Base-by-base conservation (phyloP, 345 rosid genomes). In the Salix exigua region DNA sequence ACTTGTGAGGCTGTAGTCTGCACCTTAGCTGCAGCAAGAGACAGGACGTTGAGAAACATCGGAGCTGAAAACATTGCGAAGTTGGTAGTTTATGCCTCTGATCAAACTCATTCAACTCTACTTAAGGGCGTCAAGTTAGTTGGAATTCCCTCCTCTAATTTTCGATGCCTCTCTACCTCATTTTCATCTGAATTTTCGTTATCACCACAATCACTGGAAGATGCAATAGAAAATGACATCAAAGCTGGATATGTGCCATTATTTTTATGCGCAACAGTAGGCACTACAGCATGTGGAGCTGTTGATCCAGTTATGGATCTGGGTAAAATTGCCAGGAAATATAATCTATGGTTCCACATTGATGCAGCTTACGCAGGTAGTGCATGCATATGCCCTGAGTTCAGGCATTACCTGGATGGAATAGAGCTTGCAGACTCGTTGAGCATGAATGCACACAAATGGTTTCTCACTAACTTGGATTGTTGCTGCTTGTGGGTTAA, bases 371-470 rank as follows among this genome's bases (percentile, higher is more conserved):
- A 78, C 50, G 81, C 73, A 19, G 84, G 84, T 1, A 66, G 79
- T n/a, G 79, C 85, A 28, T 84, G 84, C 26, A 78, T 84, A 17
- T 80, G 79, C 64, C 86, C 80, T 0, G 84, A 78, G 37, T 84
- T 78, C 67, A 67, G 86, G 30, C 82, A 70, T 63, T 64, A 55
- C 18, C 21, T 78, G 30, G 60, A 78, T 19, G 84, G 82, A 1
- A 70, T 76, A 4, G 82, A 84, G 6, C 16, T 66, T 38, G 80
- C 81, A 1, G 68, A 78, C 40, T 81, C 79, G 11, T 26, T 83
- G 2, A 81, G 82, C 75, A 50, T 72, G 70, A 84, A 74, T 46
- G 38, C 77, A 18, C 78, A 73, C 25, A 81, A 84, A 55, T 73
- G 82, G 80, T 53, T 72, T 26, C 70, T 78, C 9, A 75, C 80